Percentiles rank a stretch among this genome's conserved stretches.
These are phyloP conservation scores for Tetracladium setigerum DNA, from an alignment of 495 filamentous ascomycete species.

Conservation along the genomic window DNA sequence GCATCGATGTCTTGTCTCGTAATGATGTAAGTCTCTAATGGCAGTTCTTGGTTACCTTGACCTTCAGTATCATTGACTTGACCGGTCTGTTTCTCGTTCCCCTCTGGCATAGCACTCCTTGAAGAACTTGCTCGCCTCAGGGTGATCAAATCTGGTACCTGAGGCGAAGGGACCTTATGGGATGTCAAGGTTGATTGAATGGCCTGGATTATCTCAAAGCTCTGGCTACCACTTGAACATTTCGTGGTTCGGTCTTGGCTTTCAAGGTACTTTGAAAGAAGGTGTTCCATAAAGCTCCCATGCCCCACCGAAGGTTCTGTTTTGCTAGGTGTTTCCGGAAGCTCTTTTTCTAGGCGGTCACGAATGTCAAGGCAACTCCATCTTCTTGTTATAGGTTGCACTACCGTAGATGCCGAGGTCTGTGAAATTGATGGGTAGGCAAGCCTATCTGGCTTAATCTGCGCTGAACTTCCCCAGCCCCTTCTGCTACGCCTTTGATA, in stretches of 20 bases:
- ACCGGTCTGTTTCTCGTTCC: background rate
- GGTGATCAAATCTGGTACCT: constrained; percentile 12
- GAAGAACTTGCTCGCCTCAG: constrained; percentile 11
- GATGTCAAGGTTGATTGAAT: constrained; percentile 12
- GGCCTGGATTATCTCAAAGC: constrained; percentile 8
- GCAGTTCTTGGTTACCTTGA: background rate
- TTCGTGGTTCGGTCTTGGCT: background rate
- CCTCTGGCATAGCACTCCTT: background rate
- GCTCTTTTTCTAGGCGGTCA: background rate
- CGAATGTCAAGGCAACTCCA: constrained; percentile 19
- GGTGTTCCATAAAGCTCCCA: no score
- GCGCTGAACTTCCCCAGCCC: no score
- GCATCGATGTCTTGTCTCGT: constrained; percentile 16
- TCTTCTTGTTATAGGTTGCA: constrained; percentile 10
- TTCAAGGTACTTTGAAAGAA: background rate
- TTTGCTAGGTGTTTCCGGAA: background rate
- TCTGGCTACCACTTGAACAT: background rate
- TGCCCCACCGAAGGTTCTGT: background rate
- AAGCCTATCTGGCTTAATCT: no score
- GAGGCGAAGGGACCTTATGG: constrained; percentile 1
- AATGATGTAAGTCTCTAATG: constrained; percentile 8
- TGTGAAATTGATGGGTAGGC: no score
- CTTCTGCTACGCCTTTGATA: no score
- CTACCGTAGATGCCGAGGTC: no score
- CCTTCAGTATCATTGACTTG: background rate